Percentiles rank a stretch among this genome's conserved stretches.
Conservation (phyloP, 257 asterid genomes). For the Haberlea rhodopensis region DNA sequence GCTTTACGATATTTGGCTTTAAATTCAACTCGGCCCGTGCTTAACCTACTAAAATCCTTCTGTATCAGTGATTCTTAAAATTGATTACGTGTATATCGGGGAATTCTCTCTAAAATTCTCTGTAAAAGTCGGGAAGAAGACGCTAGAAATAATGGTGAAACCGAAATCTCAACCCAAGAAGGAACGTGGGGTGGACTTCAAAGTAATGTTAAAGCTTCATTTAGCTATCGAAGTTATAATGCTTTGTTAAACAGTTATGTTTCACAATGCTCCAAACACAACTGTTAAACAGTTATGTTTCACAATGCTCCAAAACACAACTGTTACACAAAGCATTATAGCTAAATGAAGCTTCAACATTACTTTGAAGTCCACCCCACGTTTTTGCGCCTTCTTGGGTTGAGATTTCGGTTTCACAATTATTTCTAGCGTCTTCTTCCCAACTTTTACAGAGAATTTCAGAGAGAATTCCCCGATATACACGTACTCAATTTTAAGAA, state of each 20-base stretch:
- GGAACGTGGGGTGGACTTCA: conserved; percentile 79
- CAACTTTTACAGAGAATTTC: not conserved
- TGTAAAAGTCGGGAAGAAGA: conserved; percentile 9
- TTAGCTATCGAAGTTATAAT: not conserved
- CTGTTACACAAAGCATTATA: not conserved
- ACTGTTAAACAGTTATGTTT: no score
- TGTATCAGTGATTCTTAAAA: no score
- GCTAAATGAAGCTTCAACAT: conserved; percentile 18
- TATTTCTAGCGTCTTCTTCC: conserved; percentile 20
- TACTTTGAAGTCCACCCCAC: conserved; percentile 89
- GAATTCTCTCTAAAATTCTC: not conserved
- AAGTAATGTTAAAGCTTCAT: conserved; percentile 40
- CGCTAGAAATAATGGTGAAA: conserved; percentile 55
- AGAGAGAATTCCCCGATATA: not conserved
- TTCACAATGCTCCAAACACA: no score
- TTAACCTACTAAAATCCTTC: not conserved
- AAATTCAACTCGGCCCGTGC: not conserved
- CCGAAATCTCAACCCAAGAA: conserved; percentile 64
- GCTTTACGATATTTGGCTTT: no score
- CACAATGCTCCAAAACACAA: not conserved
- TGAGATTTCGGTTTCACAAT: conserved; percentile 74
- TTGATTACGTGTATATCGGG: no score
- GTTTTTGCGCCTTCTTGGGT: conserved; percentile 59
- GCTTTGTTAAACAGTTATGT: not conserved
- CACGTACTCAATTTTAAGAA: no score